Percentiles rank a stretch among this genome's conserved stretches.
phyloP scores from a whole-genome alignment of 2,329 filamentous ascomycete species.

The Neofusicoccum kwambonambiense region DNA sequence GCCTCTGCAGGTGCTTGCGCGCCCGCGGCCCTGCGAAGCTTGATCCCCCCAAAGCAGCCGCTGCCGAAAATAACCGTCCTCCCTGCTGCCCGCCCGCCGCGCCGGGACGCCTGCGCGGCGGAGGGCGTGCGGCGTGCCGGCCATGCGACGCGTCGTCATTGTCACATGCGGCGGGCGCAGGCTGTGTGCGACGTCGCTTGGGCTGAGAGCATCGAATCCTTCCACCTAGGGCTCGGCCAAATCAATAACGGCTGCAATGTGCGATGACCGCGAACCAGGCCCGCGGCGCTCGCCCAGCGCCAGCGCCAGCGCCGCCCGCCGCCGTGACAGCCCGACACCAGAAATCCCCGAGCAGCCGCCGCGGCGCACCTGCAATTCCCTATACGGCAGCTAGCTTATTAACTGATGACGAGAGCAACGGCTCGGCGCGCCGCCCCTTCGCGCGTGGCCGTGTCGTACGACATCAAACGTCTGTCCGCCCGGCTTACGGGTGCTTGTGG shows the following conservation, averaged over 20 bases:
- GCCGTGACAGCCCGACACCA: background rate
- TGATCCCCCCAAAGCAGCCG: background rate
- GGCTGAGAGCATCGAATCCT: background rate
- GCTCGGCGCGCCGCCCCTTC: background rate
- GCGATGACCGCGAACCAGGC: background rate
- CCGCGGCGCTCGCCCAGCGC: background rate
- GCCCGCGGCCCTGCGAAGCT: background rate
- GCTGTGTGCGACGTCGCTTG: background rate
- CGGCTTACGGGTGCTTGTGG: background rate
- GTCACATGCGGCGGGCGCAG: background rate
- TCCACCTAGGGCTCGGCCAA: background rate
- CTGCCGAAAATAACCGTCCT: slow-evolving; percentile 13
- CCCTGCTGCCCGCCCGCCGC: background rate
- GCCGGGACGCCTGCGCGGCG: background rate
- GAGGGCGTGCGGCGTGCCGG: background rate
- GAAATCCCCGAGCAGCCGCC: background rate
- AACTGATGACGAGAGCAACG: slow-evolving; percentile 7
- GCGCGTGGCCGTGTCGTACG: slow-evolving; percentile 10
- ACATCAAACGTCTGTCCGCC: background rate
- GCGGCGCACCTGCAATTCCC: slow-evolving; percentile 2
- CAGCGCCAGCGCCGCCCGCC: background rate
- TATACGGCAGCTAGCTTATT: slow-evolving; percentile 10
- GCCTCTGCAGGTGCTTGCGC: background rate
- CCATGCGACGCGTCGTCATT: slow-evolving; percentile 5
- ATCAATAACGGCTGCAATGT: background rate